phyloP scores from a whole-genome alignment of 164 flowering plant genomes.

The Nelumbo lutea region DNA sequence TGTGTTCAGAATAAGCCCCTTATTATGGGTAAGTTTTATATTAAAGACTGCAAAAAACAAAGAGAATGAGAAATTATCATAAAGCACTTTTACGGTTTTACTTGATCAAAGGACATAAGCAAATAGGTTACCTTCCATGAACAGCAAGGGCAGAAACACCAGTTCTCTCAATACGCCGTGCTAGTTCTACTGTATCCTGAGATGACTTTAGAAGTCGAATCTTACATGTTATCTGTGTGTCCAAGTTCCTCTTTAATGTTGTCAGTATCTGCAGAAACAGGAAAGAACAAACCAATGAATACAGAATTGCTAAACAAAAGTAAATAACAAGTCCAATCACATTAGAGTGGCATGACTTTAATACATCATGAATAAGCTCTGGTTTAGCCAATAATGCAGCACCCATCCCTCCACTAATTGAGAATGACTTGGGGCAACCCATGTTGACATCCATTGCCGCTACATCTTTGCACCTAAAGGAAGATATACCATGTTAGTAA shows the following conservation, averaged over 20 bases:
- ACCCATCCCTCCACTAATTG: constrained; percentile 97
- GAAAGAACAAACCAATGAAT: neutral
- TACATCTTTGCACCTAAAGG: constrained; percentile 72
- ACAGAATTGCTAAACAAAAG: neutral
- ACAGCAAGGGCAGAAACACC: constrained; percentile 92
- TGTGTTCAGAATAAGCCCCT: neutral
- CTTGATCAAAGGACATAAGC: neutral
- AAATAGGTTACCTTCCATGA: constrained; percentile 75
- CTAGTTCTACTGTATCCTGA: constrained; percentile 76
- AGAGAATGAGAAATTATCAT: too few relatives aligned
- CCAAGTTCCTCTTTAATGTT: constrained; percentile 74
- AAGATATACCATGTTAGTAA: constrained; percentile 8
- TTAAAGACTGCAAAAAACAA: too few relatives aligned
- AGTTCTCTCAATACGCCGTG: constrained; percentile 77
- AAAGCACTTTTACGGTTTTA: neutral
- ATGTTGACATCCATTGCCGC: constrained; percentile 93
- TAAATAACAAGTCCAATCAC: neutral
- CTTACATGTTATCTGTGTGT: constrained; percentile 81
- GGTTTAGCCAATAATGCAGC: constrained; percentile 86
- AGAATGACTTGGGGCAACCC: constrained; percentile 97
- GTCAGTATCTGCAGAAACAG: constrained; percentile 65
- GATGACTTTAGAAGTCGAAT: constrained; percentile 76
- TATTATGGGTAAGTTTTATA: neutral
- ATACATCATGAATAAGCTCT: constrained; percentile 91
- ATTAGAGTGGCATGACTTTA: constrained; percentile 1